phyloP scores from a whole-genome alignment of 306 rosid genomes.

The Mimosa bimucronata region DNA sequence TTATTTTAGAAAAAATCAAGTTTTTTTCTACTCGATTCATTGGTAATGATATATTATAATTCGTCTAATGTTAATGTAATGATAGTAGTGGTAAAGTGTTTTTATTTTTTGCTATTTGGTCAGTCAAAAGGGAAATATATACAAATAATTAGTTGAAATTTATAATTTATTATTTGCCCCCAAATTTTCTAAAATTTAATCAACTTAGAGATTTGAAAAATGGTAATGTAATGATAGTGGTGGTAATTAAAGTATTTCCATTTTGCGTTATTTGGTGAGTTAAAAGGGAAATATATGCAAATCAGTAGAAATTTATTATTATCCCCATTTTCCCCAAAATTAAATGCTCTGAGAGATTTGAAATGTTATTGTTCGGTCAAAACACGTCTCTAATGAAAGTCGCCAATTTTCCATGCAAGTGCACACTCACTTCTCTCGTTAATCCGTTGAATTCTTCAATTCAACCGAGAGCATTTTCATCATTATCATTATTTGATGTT shows the following conservation, averaged over 20 bases:
- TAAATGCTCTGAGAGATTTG: neutral
- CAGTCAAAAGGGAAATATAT: no score
- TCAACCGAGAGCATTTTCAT: neutral
- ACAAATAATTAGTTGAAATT: no score
- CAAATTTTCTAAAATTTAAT: no score
- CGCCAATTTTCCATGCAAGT: slow-evolving; percentile 5
- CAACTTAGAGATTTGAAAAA: no score
- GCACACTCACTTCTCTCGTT: neutral
- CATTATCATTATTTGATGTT: neutral
- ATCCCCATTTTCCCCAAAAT: neutral
- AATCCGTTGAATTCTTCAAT: neutral
- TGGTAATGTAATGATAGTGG: no score
- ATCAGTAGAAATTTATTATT: neutral
- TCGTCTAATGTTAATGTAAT: neutral
- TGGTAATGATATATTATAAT: no score
- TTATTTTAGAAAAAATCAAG: neutral
- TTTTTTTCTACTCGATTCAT: neutral
- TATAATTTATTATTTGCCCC: no score
- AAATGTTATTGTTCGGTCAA: slow-evolving; percentile 34
- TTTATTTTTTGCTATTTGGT: neutral
- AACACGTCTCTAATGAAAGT: slow-evolving; percentile 27
- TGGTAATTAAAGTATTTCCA: no score
- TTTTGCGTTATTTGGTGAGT: no score
- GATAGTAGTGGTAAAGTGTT: neutral
- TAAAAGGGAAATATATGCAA: neutral